These are phyloP conservation scores for Macrotyloma uniflorum DNA, from an alignment of 306 rosid genomes.

Conservation along the genomic window DNA sequence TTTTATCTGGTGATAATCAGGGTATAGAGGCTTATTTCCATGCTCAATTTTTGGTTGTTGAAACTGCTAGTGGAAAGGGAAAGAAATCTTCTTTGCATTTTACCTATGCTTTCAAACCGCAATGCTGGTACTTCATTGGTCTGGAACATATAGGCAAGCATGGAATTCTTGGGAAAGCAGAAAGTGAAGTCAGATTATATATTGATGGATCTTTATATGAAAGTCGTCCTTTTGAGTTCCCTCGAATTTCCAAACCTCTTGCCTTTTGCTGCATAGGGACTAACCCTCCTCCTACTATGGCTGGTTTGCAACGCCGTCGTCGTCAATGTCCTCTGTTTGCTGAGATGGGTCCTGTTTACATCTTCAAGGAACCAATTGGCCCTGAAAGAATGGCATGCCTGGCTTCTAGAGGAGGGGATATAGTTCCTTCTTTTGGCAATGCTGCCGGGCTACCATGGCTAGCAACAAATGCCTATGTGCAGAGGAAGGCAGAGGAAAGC, in stretches of 20 bases:
- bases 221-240: slow-evolving; percentile 95
- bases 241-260: slow-evolving; percentile 93
- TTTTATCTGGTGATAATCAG: slow-evolving; percentile 95
- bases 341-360: slow-evolving; percentile 98
- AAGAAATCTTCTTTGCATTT: slow-evolving; percentile 95
- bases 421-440: slow-evolving; percentile 89
- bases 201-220: slow-evolving; percentile 91
- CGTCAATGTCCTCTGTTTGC: slow-evolving; percentile 99
- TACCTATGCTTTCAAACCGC: slow-evolving; percentile 97
- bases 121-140: slow-evolving; percentile 97
- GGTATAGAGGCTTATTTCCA: slow-evolving; percentile 99
- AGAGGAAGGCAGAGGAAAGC: slow-evolving; percentile 83
- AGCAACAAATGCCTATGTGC: slow-evolving; percentile 68
- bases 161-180: slow-evolving; percentile 94
- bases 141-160: slow-evolving; percentile 93
- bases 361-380: slow-evolving; percentile 97
- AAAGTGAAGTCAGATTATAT: slow-evolving; percentile 90
- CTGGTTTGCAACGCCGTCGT: slow-evolving; percentile 98
- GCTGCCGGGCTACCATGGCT: slow-evolving; percentile 96
- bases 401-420: slow-evolving; percentile 97
- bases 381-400: slow-evolving; percentile 83
- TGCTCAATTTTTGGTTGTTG: slow-evolving; percentile 98
- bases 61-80: slow-evolving; percentile 93
- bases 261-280: slow-evolving; percentile 99
- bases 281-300: slow-evolving; percentile 99